Conservation (phyloP, 768 basidiomycete species). For the Psilocybe azurescens region DNA sequence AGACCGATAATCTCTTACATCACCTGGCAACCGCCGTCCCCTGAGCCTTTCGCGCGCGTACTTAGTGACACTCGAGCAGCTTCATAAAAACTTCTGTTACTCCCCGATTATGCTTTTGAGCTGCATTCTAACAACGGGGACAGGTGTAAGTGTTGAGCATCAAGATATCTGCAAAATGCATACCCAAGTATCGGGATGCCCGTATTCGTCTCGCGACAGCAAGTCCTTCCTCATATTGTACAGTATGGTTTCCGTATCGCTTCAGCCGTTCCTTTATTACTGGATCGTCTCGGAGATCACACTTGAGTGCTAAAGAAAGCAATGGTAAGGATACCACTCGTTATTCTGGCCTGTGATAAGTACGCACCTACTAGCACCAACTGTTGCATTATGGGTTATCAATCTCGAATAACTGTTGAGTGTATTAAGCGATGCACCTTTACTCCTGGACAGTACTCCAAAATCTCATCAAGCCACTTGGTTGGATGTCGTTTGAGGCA, state of each 20-base stretch:
- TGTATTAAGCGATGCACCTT: slow-evolving; percentile 59
- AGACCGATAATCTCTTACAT: slow-evolving; percentile 47
- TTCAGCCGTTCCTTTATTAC: slow-evolving; percentile 73
- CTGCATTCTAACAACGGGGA: slow-evolving; percentile 76
- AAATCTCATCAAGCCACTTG: slow-evolving; percentile 93
- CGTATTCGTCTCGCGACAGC: slow-evolving; percentile 89
- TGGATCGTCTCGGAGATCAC: slow-evolving; percentile 90
- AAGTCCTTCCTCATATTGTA: slow-evolving; percentile 93
- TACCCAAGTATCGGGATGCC: slow-evolving; percentile 91
- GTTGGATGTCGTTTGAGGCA: background rate
- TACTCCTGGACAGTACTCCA: slow-evolving; percentile 94
- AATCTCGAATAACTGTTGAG: slow-evolving; percentile 3
- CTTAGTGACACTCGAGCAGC: slow-evolving; percentile 85
- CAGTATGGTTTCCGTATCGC: slow-evolving; percentile 69
- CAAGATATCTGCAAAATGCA: slow-evolving; percentile 20
- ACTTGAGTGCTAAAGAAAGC: slow-evolving; percentile 77
- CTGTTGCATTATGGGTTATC: slow-evolving; percentile 40
- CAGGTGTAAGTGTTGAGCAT: background rate
- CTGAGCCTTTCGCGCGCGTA: slow-evolving; percentile 71
- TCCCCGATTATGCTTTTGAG: slow-evolving; percentile 96
- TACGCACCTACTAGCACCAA: slow-evolving; percentile 87
- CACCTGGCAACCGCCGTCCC: slow-evolving; percentile 58
- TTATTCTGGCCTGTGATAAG: background rate
- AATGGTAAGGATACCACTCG: slow-evolving; percentile 5
- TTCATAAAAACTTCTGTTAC: slow-evolving; percentile 92